Evolutionary conservation across 1,139 yeast species (phyloP).

Genomic region (Suhomyces chickasaworum): DNA sequence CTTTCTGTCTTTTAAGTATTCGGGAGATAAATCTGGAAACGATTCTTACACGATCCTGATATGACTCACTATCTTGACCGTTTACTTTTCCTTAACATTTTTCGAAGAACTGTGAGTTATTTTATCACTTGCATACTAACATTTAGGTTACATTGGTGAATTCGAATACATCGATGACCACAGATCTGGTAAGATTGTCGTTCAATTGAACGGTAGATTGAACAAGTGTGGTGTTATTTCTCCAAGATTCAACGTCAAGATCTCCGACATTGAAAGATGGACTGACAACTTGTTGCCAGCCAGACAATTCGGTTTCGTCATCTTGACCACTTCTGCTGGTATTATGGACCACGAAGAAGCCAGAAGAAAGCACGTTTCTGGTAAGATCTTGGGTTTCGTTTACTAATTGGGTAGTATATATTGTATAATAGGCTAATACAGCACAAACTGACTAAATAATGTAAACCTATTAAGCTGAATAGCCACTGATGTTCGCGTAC

Average conservation of each 20-base stretch:
- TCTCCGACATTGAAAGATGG: conserved; percentile 95
- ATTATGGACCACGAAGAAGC: conserved; percentile 99
- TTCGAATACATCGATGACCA: conserved; percentile 98
- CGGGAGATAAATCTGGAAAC: conserved; percentile 78
- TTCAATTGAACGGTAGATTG: conserved; percentile 95
- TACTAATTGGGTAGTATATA: conserved; percentile 39
- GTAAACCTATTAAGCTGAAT: too few relatives aligned
- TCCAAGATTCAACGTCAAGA: conserved; percentile 96
- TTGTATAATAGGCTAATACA: conserved; percentile 12
- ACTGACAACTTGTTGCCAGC: conserved; percentile 97
- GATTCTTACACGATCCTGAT: conserved; percentile 76
- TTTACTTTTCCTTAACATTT: conserved; percentile 77
- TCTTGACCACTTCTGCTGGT: conserved; percentile 98
- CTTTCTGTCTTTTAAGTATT: conserved; percentile 97
- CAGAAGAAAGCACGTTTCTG: conserved; percentile 99
- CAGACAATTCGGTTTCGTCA: conserved; percentile 97
- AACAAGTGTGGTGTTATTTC: conserved; percentile 98
- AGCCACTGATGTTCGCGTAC: too few relatives aligned
- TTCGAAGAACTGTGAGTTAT: conserved; percentile 5
- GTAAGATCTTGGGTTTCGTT: conserved; percentile 95
- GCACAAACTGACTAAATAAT: neutral
- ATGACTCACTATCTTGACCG: conserved; percentile 45
- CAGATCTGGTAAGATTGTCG: conserved; percentile 97
- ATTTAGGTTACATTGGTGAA: conserved; percentile 88
- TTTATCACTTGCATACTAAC: conserved; percentile 25